phyloP scores from a whole-genome alignment of 768 basidiomycete species.

The Rhizopogon sp. region DNA sequence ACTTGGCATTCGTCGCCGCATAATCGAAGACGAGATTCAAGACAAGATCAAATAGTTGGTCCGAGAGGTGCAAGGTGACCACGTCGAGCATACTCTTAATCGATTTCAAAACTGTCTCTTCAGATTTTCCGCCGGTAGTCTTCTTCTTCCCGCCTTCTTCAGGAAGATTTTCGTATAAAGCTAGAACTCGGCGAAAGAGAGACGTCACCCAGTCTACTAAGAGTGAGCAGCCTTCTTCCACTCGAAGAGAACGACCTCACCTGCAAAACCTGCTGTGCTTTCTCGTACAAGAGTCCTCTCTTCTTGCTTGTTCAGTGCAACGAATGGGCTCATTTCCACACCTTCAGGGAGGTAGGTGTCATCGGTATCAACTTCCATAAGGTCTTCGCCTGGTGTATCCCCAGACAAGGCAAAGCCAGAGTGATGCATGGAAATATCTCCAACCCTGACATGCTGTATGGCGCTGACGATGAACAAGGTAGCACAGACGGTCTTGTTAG shows the following conservation, averaged over 20 bases:
- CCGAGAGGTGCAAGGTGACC: slow-evolving; percentile 64
- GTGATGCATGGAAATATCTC: slow-evolving; percentile 63
- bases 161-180: slow-evolving; percentile 87
- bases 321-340: slow-evolving; percentile 28
- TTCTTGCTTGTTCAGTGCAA: slow-evolving; percentile 50
- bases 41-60: slow-evolving; percentile 75
- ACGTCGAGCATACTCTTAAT: slow-evolving; percentile 79
- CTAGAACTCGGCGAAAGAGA: slow-evolving; percentile 71
- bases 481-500: slow-evolving; percentile 73
- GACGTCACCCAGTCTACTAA: slow-evolving; percentile 72
- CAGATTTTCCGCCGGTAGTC: slow-evolving; percentile 76
- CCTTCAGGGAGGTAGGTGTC: slow-evolving; percentile 48
- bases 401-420: slow-evolving; percentile 50
- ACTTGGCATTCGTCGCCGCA: slow-evolving; percentile 82
- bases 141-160: slow-evolving; percentile 91
- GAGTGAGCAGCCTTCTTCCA: neutral
- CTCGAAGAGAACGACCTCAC: slow-evolving; percentile 30
- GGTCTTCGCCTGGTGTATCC: slow-evolving; percentile 48
- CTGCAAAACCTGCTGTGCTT: slow-evolving; percentile 75
- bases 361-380: slow-evolving; percentile 48
- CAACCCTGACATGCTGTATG: slow-evolving; percentile 73
- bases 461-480: slow-evolving; percentile 73
- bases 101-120: slow-evolving; percentile 74
- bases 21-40: slow-evolving; percentile 84
- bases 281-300: slow-evolving; percentile 72